These are phyloP conservation scores for Sporothrix inflata DNA, from an alignment of 2,329 filamentous ascomycete species.

Conservation along the genomic window DNA sequence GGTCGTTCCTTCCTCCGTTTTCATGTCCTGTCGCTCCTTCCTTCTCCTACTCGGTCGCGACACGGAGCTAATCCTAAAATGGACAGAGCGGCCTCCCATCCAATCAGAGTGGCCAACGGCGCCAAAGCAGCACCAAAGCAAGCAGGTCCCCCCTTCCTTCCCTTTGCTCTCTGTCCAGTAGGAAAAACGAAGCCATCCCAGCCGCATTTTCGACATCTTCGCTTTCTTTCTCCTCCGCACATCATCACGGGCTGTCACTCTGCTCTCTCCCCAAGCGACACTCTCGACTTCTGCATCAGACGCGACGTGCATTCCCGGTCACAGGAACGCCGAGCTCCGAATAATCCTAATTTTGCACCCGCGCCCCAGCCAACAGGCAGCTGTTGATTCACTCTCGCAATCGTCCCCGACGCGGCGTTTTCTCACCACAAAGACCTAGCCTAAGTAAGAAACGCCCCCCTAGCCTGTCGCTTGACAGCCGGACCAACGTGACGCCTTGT, in stretches of 20 bases:
- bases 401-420: not conserved
- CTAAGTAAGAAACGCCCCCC: constrained; percentile 11
- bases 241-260: constrained; percentile 26
- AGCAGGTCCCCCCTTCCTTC: constrained; percentile 18
- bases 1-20: constrained; percentile 8
- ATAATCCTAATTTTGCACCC: not conserved
- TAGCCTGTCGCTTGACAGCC: not conserved
- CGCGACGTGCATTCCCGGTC: constrained; percentile 30
- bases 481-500: constrained; percentile 6
- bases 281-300: constrained; percentile 3
- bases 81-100: not conserved
- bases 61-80: constrained; percentile 30
- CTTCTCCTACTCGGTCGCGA: not conserved
- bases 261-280: not conserved
- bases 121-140: constrained; percentile 17
- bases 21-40: constrained; percentile 16
- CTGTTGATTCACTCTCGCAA: not conserved
- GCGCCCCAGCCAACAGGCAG: not conserved
- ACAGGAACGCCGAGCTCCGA: constrained; percentile 24
- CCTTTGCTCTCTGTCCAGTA: constrained; percentile 28
- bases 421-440: constrained; percentile 12
- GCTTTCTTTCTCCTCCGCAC: constrained; percentile 20
- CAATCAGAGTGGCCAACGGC: constrained; percentile 30
- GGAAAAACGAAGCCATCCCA: constrained; percentile 31
- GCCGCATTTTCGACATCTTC: constrained; percentile 34